phyloP scores from a whole-genome alignment of 2,329 filamentous ascomycete species.

The Clonostachys chloroleuca region DNA sequence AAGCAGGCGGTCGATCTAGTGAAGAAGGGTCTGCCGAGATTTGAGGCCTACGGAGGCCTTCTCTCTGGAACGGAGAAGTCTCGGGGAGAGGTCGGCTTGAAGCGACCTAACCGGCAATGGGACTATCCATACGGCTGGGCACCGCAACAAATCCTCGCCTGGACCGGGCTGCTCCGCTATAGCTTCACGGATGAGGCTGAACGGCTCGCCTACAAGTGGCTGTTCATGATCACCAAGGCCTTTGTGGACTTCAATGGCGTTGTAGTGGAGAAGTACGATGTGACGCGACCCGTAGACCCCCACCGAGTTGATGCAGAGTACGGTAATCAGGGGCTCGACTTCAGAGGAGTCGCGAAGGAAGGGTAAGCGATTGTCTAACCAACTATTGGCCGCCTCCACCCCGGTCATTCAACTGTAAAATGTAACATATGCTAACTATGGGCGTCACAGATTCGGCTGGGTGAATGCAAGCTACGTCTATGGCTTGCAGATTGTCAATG shows the following conservation, averaged over 20 bases:
- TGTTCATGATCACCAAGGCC: conserved; percentile 97
- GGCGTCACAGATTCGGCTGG: conserved; percentile 79
- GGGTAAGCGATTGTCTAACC: conserved; percentile 60
- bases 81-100: conserved; percentile 72
- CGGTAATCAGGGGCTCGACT: conserved; percentile 91
- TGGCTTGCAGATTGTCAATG: conserved; percentile 81
- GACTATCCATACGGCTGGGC: conserved; percentile 98
- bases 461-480: conserved; percentile 98
- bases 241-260: conserved; percentile 99
- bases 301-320: conserved; percentile 96
- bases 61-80: conserved; percentile 88
- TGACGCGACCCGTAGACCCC: conserved; percentile 83
- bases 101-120: conserved; percentile 94
- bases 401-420: background rate
- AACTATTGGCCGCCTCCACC: background rate
- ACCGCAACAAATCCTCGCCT: conserved; percentile 96
- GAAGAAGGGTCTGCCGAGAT: conserved; percentile 73
- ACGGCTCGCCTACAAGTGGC: conserved; percentile 89
- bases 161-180: conserved; percentile 88
- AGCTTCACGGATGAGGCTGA: conserved; percentile 89
- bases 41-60: conserved; percentile 84
- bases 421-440: background rate
- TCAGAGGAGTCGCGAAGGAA: conserved; percentile 93
- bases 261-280: conserved; percentile 98
- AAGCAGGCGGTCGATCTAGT: conserved; percentile 84